These are phyloP conservation scores for Paraglomus brasilianum DNA, from an alignment of 192 early-diverging fungal species.

Conservation along the genomic window DNA sequence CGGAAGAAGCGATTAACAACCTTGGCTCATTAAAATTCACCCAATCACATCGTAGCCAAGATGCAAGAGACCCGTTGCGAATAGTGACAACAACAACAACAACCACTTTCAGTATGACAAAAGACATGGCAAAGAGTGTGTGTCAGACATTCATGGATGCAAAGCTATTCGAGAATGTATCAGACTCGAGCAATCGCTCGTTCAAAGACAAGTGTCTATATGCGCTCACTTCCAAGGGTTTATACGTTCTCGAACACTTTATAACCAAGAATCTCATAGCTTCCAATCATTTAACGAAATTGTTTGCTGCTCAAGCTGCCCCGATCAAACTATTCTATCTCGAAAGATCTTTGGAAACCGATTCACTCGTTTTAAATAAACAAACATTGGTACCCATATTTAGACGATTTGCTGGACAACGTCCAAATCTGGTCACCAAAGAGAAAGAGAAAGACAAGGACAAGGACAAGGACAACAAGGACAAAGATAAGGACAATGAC, in stretches of 20 bases:
- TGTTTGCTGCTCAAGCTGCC: conserved; percentile 27
- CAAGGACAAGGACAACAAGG: no score
- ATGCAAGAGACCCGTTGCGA: conserved; percentile 49
- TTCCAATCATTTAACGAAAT: conserved; percentile 35
- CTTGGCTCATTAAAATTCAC: conserved; percentile 49
- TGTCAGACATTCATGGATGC: conserved; percentile 57
- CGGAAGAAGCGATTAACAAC: conserved; percentile 53
- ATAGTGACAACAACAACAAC: conserved; percentile 53
- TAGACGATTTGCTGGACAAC: conserved; percentile 42
- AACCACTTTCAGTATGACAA: conserved; percentile 56
- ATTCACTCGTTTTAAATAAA: conserved; percentile 42
- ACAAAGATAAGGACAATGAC: conserved; percentile 11
- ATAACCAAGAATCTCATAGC: conserved; percentile 43
- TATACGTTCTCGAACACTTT: conserved; percentile 50
- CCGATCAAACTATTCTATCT: conserved; percentile 38
- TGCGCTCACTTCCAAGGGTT: conserved; percentile 50
- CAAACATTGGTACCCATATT: conserved; percentile 43
- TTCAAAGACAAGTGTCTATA: conserved; percentile 51
- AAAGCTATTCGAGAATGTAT: conserved; percentile 43
- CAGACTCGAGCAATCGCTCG: conserved; percentile 42
- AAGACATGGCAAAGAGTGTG: conserved; percentile 56
- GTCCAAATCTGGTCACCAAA: conserved; percentile 38
- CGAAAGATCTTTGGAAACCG: conserved; percentile 49
- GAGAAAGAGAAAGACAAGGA: not conserved
- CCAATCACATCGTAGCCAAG: conserved; percentile 45